A percentile compares a stretch with the other conserved stretches of the same genome.
These are phyloP conservation scores for Mayamaea pseudoterrestris DNA, from an alignment of 108 stramenopile species.

Conservation along the genomic window DNA sequence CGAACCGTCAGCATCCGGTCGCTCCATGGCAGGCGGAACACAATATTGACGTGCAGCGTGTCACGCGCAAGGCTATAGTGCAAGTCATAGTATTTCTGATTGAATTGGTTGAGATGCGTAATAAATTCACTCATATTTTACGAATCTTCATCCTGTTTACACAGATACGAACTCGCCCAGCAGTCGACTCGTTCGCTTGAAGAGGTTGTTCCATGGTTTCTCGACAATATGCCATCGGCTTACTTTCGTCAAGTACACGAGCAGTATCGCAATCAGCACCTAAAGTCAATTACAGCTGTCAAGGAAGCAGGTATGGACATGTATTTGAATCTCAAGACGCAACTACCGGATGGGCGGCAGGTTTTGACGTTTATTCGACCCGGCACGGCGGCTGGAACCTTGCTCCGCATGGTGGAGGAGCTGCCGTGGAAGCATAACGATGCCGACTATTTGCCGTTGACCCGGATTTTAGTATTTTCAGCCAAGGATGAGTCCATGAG, in stretches of 20 bases:
- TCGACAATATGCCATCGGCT: conserved; percentile 82
- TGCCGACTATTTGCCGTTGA: conserved; percentile 41
- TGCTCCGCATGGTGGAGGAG: conserved; percentile 72
- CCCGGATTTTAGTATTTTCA: conserved; percentile 80
- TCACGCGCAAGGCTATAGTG: conserved; percentile 50
- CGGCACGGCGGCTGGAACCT: conserved; percentile 62
- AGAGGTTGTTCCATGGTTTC: conserved; percentile 91
- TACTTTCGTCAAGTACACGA: conserved; percentile 90
- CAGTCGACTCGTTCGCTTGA: conserved; percentile 56
- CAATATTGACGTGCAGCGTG: conserved; percentile 72
- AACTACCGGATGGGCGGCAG: conserved; percentile 12
- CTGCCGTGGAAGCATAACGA: conserved; percentile 33
- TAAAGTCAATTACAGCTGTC: conserved; percentile 89
- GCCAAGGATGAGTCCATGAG: conserved; percentile 74
- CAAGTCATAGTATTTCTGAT: not conserved
- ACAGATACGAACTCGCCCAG: conserved; percentile 74
- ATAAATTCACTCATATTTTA: conserved; percentile 30
- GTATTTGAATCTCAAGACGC: conserved; percentile 70
- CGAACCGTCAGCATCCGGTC: not conserved
- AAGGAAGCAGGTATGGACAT: conserved; percentile 64
- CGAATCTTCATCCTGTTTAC: too few species aligned
- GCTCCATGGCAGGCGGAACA: conserved; percentile 59
- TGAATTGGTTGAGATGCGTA: not conserved
- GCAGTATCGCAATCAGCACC: conserved; percentile 87
- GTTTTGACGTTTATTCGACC: conserved; percentile 83